Conservation (phyloP, 2,329 filamentous ascomycete genomes). For the Davidsoniella virescens region DNA sequence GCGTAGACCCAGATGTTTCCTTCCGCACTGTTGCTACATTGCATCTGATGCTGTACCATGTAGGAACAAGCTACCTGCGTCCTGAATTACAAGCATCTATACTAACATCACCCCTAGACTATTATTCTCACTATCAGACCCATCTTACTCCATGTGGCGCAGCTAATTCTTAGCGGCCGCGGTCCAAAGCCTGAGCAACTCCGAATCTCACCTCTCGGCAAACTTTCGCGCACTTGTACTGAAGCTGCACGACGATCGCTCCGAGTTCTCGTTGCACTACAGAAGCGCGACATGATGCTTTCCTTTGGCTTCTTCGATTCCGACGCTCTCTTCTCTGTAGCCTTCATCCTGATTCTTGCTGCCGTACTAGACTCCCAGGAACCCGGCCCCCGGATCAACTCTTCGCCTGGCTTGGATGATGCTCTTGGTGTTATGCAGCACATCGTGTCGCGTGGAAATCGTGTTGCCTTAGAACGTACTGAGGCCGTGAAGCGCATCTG, state of each 20-base stretch:
- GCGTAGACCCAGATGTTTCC: constrained; percentile 16
- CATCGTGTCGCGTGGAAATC: constrained; percentile 9
- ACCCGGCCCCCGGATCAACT: constrained; percentile 1
- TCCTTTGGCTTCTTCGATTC: constrained; percentile 13
- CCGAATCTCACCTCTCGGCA: constrained; percentile 17
- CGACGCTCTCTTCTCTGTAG: constrained; percentile 13
- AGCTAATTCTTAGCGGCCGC: constrained; percentile 17
- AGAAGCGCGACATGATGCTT: constrained; percentile 18
- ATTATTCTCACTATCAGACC: constrained; percentile 19
- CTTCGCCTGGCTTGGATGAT: constrained; percentile 9
- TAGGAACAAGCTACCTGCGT: constrained; percentile 5
- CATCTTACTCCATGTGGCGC: constrained; percentile 19
- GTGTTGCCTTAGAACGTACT: constrained; percentile 7
- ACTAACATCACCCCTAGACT: constrained; percentile 14
- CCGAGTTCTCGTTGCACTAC: constrained; percentile 18
- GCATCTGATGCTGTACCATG: constrained; percentile 21
- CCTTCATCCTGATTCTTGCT: constrained; percentile 12
- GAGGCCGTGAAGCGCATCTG: constrained; percentile 12
- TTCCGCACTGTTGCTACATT: constrained; percentile 20
- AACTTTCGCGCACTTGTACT: constrained; percentile 18
- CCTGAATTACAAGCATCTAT: too few relatives aligned
- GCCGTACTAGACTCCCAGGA: constrained; percentile 12
- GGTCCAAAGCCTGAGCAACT: constrained; percentile 16
- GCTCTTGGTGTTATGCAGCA: constrained; percentile 12
- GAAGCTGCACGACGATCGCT: constrained; percentile 19